Evolutionary conservation across 1,139 yeast genomes (phyloP).

Genomic region (Eremothecium sinecaudum): DNA sequence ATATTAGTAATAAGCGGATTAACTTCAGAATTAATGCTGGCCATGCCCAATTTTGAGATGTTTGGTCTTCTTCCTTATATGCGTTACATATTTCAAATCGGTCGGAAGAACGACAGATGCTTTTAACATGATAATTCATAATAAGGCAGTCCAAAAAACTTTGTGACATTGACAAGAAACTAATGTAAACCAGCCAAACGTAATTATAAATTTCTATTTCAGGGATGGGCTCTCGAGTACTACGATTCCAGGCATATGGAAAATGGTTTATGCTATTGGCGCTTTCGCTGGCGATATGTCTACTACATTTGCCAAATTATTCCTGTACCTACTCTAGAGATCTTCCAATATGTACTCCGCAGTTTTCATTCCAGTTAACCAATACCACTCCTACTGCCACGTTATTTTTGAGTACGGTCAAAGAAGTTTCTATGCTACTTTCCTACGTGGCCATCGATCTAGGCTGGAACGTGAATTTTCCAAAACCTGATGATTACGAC

Average conservation of each 20-base stretch:
- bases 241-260: slow-evolving; percentile 5
- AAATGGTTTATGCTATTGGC: slow-evolving; percentile 5
- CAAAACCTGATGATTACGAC: slow-evolving; percentile 16
- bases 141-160: neutral
- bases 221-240: slow-evolving; percentile 4
- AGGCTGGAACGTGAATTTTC: slow-evolving; percentile 26
- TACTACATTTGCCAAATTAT: slow-evolving; percentile 27
- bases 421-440: slow-evolving; percentile 43
- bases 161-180: slow-evolving; percentile 3
- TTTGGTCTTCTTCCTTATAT: neutral
- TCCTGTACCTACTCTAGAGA: slow-evolving; percentile 25
- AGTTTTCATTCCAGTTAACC: slow-evolving; percentile 35
- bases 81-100: neutral
- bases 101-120: slow-evolving; percentile 5
- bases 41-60: too few relatives aligned
- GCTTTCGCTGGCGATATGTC: slow-evolving; percentile 15
- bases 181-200: neutral
- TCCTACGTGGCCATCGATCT: slow-evolving; percentile 51
- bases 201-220: neutral
- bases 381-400: slow-evolving; percentile 34
- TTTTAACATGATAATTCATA: neutral
- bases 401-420: slow-evolving; percentile 34
- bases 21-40: too few relatives aligned
- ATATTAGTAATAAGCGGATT: too few relatives aligned
- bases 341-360: slow-evolving; percentile 37